Percentiles rank a stretch among this genome's conserved stretches.
Conservation (phyloP, 1,284 basidiomycete species). For the Moniliophthora roreri region DNA sequence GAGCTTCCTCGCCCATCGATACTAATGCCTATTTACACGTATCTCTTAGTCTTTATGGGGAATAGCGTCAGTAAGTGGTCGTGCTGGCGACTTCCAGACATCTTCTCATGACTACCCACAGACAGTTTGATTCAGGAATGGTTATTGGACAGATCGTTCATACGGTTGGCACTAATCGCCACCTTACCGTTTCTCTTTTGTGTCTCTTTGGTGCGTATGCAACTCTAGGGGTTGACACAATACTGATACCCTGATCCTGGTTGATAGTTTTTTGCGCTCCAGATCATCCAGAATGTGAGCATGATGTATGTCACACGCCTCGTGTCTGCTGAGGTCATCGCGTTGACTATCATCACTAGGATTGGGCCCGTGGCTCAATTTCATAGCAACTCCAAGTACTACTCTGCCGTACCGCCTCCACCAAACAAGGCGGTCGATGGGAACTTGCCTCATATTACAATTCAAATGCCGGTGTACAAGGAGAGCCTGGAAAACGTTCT, state of each 20-base stretch:
- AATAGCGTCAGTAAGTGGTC: conserved; percentile 39
- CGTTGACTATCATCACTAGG: too few species aligned
- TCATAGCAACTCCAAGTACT: conserved; percentile 70
- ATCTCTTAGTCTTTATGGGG: conserved; percentile 36
- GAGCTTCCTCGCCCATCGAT: too few species aligned
- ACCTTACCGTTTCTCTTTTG: conserved; percentile 69
- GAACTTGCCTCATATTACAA: conserved; percentile 71
- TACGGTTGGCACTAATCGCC: conserved; percentile 62
- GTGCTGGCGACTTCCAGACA: too few species aligned
- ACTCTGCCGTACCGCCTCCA: conserved; percentile 58
- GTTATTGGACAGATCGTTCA: conserved; percentile 60
- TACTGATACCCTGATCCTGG: background rate
- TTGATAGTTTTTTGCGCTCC: conserved; percentile 72
- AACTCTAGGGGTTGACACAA: background rate
- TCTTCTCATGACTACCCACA: too few species aligned
- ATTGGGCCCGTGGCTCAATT: conserved; percentile 76
- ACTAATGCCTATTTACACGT: too few species aligned
- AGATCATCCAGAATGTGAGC: conserved; percentile 67
- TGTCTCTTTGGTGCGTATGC: conserved; percentile 58
- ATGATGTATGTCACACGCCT: conserved; percentile 33
- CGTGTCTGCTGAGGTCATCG: too few species aligned
- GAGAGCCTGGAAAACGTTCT: conserved; percentile 64
- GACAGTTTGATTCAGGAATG: conserved; percentile 56
- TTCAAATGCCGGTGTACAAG: conserved; percentile 84
- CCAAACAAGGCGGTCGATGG: conserved; percentile 46